Evolutionary conservation across 495 filamentous ascomycete species (phyloP), one percentile per base, ranked within the genome.

Genomic region (Penicillium lagena): DNA sequence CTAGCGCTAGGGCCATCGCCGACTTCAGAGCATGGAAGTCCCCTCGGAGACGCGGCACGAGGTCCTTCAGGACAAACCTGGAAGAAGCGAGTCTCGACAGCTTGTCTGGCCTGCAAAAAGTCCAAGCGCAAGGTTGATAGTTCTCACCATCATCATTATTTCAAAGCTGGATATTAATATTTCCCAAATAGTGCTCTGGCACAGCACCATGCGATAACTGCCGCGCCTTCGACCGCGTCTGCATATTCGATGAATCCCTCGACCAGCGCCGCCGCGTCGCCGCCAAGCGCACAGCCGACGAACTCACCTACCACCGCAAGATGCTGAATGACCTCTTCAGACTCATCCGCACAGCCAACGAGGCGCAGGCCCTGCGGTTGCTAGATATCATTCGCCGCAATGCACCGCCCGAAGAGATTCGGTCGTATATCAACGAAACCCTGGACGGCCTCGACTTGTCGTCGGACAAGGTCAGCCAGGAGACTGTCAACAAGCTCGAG

Each of bases 241-340:
- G 70, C 43, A 55, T 72, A 15, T 73, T 73, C 48, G 70, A 73
- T 43, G 68, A 73, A 57, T 68, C 67, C 2, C 58, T 72, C 29
- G 70, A 73, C 41, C 68, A 72, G 39, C 62, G 70, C 8, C 67
- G 70, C n/a, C 64, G 70, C 13, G 66, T 73, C n/a, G 70, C 70
- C 2, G 70, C 70, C 1, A 73, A 72, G 49, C 65, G 67, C 9
- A 73, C 70, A 1, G 67, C 68, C 1, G 66, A 71, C 40, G 67
- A 73, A 42, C 56, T 73, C 8, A 57, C 51, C 37, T 72, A 73
- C 40, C 64, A 71, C 39, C 70, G 67, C 6, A 63, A 71, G 42
- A 54, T 72, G 34, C 50, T 70, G 1, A 58, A 68, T 28, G 67
- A 71, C 32, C 54, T 73, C 9, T 61, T 72, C 46, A 61, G 45